A percentile compares a stretch with the other conserved stretches of the same genome.
Conservation (phyloP, 1,139 yeast genomes). For the Petasospora fabianii region DNA sequence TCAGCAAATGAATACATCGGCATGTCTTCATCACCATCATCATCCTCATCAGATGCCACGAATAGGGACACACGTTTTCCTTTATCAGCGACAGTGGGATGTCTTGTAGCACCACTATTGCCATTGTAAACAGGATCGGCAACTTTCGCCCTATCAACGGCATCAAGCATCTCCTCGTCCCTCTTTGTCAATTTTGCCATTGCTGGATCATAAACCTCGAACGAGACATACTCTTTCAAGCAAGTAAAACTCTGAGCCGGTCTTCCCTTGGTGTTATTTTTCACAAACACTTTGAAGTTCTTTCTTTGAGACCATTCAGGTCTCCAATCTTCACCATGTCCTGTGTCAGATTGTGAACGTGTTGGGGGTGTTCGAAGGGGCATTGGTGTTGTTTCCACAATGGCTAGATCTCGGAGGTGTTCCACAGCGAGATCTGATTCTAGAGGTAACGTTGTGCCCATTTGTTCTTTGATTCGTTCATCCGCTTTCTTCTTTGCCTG, state of each 20-base stretch:
- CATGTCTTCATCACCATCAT: conserved; percentile 18
- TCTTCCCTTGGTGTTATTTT: conserved; percentile 12
- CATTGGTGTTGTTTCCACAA: conserved; percentile 28
- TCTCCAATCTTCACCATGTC: conserved; percentile 7
- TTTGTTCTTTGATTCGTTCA: conserved; percentile 28
- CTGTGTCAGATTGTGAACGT: neutral
- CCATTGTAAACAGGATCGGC: neutral
- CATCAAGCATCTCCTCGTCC: conserved; percentile 18
- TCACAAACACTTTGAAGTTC: conserved; percentile 35
- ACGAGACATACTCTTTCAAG: conserved; percentile 26
- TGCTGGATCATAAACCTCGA: conserved; percentile 18
- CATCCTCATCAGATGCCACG: conserved; percentile 15
- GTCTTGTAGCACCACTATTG: neutral
- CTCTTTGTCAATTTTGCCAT: conserved; percentile 7
- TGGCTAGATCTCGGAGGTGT: conserved; percentile 29
- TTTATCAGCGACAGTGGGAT: neutral
- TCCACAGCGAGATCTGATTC: conserved; percentile 29
- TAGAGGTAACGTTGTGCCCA: conserved; percentile 27
- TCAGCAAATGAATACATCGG: neutral
- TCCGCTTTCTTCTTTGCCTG: conserved; percentile 32
- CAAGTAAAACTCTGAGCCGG: conserved; percentile 22
- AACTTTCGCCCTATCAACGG: conserved; percentile 9
- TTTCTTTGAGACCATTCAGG: conserved; percentile 31
- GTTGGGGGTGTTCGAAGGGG: conserved; percentile 9
- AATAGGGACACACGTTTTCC: conserved; percentile 13